These are phyloP conservation scores for Trichoderma cornu-damae DNA, from an alignment of 2,329 filamentous ascomycete genomes.

Conservation along the genomic window DNA sequence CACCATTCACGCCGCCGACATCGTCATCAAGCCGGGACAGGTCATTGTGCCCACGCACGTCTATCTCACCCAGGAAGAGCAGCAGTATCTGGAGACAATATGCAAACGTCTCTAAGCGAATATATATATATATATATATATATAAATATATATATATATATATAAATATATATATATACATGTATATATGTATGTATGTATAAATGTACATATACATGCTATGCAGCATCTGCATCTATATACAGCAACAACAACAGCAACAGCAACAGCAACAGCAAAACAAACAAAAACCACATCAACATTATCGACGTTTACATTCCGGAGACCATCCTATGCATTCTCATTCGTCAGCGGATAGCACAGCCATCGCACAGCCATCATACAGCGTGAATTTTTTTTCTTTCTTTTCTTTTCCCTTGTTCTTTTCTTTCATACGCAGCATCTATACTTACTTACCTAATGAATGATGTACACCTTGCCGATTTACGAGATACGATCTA, in stretches of 20 bases:
- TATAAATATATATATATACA: too few relatives aligned
- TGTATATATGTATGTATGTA: too few relatives aligned
- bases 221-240: neutral
- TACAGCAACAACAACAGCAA: neutral
- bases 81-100: constrained; percentile 34
- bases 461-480: neutral
- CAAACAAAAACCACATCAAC: neutral
- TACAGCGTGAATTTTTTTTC: neutral
- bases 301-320: neutral
- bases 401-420: neutral
- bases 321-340: neutral
- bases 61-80: constrained; percentile 36
- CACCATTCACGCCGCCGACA: constrained; percentile 24
- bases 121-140: too few relatives aligned
- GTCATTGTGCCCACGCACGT: constrained; percentile 34
- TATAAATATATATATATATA: too few relatives aligned
- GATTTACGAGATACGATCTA: constrained; percentile 5
- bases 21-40: constrained; percentile 34
- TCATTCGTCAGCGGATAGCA: neutral
- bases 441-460: neutral
- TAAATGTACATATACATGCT: constrained; percentile 1
- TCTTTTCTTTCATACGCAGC: neutral
- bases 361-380: neutral
- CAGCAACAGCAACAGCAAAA: neutral
- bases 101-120: constrained; percentile 31